Conservation (phyloP, 1,284 basidiomycete genomes). For the Jaminaea rosea region DNA sequence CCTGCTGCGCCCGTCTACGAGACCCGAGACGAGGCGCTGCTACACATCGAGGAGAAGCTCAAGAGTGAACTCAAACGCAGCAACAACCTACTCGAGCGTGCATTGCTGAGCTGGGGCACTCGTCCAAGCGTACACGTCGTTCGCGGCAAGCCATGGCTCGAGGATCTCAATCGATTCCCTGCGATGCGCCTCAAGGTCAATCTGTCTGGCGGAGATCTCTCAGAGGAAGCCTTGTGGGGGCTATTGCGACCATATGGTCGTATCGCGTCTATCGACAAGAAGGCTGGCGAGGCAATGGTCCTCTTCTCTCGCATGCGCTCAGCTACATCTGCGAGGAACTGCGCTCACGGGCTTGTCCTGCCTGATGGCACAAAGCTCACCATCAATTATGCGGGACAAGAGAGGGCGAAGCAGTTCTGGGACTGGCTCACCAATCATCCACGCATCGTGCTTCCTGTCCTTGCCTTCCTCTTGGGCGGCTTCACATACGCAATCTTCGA, state of each 20-base stretch:
- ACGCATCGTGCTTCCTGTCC: constrained; percentile 69
- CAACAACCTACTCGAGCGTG: constrained; percentile 18
- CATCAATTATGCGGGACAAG: constrained; percentile 62
- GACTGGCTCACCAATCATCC: constrained; percentile 81
- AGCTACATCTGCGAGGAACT: constrained; percentile 75
- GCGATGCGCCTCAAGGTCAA: constrained; percentile 24
- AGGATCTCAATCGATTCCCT: constrained; percentile 39
- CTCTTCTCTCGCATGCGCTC: constrained; percentile 52
- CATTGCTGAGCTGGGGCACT: constrained; percentile 15
- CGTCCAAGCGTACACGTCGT: constrained; percentile 33
- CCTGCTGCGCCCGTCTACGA: constrained; percentile 20
- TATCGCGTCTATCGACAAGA: constrained; percentile 59
- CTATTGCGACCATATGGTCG: constrained; percentile 66
- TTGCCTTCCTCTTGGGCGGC: constrained; percentile 71
- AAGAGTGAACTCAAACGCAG: constrained; percentile 18
- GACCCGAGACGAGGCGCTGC: constrained; percentile 19
- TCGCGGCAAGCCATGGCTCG: constrained; percentile 30
- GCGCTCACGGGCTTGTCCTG: constrained; percentile 63
- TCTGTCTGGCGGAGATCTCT: constrained; percentile 27
- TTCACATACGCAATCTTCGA: constrained; percentile 83
- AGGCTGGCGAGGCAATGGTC: constrained; percentile 25
- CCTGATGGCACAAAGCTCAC: constrained; percentile 56
- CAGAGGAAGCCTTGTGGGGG: constrained; percentile 34
- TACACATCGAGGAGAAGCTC: constrained; percentile 25
- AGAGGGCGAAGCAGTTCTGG: constrained; percentile 68